A percentile compares a stretch with the other conserved stretches of the same genome.
phyloP scores from a whole-genome alignment of 2,329 filamentous ascomycete species.

The Xylaria sp. region DNA sequence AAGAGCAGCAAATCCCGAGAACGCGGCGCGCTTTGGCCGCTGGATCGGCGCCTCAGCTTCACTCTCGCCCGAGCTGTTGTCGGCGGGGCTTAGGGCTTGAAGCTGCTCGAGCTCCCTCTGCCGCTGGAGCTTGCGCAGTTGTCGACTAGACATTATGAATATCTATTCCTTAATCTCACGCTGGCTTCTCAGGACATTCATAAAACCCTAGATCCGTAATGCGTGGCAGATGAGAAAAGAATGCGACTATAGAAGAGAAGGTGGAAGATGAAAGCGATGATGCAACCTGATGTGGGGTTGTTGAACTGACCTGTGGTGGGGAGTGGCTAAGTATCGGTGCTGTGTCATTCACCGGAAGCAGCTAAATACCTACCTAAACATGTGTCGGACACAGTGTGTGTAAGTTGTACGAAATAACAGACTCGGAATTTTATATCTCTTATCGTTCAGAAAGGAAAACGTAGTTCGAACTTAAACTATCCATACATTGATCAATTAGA shows the following conservation, averaged over 20 bases:
- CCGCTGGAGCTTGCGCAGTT: constrained; percentile 48
- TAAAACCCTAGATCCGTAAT: neutral
- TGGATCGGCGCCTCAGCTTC: constrained; percentile 43
- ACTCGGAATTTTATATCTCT: too few species aligned
- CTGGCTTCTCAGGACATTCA: neutral
- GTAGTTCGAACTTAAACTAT: too few species aligned
- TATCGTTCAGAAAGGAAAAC: too few species aligned
- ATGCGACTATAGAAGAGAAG: too few species aligned
- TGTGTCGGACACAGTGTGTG: neutral
- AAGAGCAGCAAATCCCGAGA: constrained; percentile 57
- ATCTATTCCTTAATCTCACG: neutral
- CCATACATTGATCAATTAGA: too few species aligned
- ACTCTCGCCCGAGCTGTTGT: constrained; percentile 44
- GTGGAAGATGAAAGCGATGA: neutral
- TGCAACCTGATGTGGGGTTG: constrained; percentile 5
- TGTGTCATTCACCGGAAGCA: constrained; percentile 5
- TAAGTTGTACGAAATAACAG: too few species aligned
- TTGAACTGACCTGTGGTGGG: neutral
- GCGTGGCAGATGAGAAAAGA: neutral
- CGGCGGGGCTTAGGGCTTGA: constrained; percentile 43
- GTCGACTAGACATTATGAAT: constrained; percentile 41
- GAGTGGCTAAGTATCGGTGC: neutral
- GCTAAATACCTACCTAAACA: too few species aligned
- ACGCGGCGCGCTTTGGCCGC: constrained; percentile 53
- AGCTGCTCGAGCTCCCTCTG: constrained; percentile 54